These are phyloP conservation scores for Akanthomyces lecanii DNA, from an alignment of 2,329 filamentous ascomycete genomes.

Conservation along the genomic window DNA sequence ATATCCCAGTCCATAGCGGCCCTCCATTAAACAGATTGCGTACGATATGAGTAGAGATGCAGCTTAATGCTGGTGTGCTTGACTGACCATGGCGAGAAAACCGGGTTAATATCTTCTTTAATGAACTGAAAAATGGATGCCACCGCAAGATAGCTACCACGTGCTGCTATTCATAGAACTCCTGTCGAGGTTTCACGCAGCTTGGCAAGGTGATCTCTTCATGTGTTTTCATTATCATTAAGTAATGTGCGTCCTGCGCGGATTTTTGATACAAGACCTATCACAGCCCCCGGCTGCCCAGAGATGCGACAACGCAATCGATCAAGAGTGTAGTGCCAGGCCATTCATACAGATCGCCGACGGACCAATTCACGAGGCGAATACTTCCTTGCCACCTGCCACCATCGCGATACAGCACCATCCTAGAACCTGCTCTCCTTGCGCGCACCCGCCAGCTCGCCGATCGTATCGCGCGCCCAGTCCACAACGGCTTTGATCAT, in stretches of 20 bases:
- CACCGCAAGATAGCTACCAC: no score
- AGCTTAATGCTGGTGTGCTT: no score
- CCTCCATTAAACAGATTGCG: not conserved
- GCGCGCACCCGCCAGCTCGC: slow-evolving; percentile 36
- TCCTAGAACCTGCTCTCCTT: slow-evolving; percentile 23
- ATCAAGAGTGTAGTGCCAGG: not conserved
- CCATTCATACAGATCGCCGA: not conserved
- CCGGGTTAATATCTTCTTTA: not conserved
- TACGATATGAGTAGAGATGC: not conserved
- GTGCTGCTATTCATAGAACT: not conserved
- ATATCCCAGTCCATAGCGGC: not conserved
- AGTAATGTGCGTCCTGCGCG: slow-evolving; percentile 13
- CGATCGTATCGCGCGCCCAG: slow-evolving; percentile 49
- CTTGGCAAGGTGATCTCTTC: not conserved
- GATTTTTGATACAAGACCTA: not conserved
- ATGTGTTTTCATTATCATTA: slow-evolving; percentile 16
- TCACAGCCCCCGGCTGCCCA: not conserved
- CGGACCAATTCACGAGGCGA: not conserved
- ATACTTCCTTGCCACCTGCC: not conserved
- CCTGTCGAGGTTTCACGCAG: not conserved
- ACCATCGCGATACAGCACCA: not conserved
- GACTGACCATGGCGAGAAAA: not conserved
- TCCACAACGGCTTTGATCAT: slow-evolving; percentile 65
- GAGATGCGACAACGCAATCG: not conserved
- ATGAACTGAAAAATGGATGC: not conserved